These are phyloP conservation scores for Capsicum rhomboideum DNA, from an alignment of 257 asterid genomes.

Conservation along the genomic window DNA sequence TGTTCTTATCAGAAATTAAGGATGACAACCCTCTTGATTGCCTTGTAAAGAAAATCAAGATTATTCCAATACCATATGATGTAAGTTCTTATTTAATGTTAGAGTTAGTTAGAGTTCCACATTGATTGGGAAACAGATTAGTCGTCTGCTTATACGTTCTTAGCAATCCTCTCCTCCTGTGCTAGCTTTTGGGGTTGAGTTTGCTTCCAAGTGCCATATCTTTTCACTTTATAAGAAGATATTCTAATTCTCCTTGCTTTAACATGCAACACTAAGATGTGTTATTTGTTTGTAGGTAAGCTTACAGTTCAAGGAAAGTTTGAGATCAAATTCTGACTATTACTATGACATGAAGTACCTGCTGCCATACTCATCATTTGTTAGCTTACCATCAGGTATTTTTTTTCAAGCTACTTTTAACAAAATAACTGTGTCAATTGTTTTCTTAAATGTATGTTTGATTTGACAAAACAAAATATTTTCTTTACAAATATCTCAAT, in stretches of 20 bases:
- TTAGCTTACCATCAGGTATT: conserved; percentile 42
- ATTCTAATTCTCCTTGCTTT: background rate
- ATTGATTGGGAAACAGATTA: background rate
- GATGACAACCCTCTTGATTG: conserved; percentile 65
- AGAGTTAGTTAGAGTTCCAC: background rate
- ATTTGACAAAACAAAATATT: background rate
- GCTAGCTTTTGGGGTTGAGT: background rate
- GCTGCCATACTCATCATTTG: conserved; percentile 54
- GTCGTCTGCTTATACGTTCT: background rate
- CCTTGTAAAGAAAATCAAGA: conserved; percentile 34
- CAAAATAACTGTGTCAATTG: background rate
- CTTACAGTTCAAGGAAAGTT: background rate
- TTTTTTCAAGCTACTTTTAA: no score
- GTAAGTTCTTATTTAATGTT: conserved; percentile 15
- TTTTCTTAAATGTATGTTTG: background rate
- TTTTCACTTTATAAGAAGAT: background rate
- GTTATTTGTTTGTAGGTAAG: conserved; percentile 27
- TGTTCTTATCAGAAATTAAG: conserved; percentile 63
- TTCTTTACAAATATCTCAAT: background rate
- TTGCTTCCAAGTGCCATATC: background rate
- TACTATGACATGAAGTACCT: conserved; percentile 58
- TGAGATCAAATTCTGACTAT: conserved; percentile 27
- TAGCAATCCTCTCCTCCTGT: background rate
- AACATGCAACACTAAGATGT: background rate
- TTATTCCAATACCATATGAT: conserved; percentile 28